Evolutionary conservation across 2,329 filamentous ascomycete species (phyloP).

Genomic region (Drechslerella stenobrocha): DNA sequence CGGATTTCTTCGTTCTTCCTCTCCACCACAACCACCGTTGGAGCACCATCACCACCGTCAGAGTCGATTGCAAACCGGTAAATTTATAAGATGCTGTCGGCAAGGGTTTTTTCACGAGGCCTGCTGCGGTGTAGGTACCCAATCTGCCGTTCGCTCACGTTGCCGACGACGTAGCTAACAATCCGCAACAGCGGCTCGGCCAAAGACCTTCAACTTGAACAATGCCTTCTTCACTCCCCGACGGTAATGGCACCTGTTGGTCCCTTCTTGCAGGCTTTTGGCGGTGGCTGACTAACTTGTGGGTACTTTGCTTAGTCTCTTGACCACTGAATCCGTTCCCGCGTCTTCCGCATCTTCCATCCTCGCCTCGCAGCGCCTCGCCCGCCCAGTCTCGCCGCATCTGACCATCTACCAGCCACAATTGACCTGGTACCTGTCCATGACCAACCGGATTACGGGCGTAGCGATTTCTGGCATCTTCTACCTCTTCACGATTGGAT

Average conservation of each 20-base stretch:
- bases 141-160: not conserved
- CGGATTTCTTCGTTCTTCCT: slow-evolving; percentile 19
- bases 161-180: slow-evolving; percentile 11
- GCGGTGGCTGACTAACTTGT: slow-evolving; percentile 9
- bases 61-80: slow-evolving; percentile 9
- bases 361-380: slow-evolving; percentile 77
- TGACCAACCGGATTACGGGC: slow-evolving; percentile 83
- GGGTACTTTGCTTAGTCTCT: slow-evolving; percentile 54
- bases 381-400: slow-evolving; percentile 82
- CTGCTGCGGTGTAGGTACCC: slow-evolving; percentile 39
- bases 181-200: slow-evolving; percentile 13
- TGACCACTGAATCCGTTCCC: slow-evolving; percentile 65
- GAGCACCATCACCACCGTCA: not conserved
- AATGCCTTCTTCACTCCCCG: slow-evolving; percentile 29
- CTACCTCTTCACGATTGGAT: slow-evolving; percentile 78
- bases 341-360: slow-evolving; percentile 64
- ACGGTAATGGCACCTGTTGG: slow-evolving; percentile 24
- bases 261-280: slow-evolving; percentile 50
- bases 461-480: slow-evolving; percentile 70
- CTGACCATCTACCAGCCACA: slow-evolving; percentile 81
- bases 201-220: slow-evolving; percentile 24
- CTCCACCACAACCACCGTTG: slow-evolving; percentile 17
- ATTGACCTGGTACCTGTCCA: slow-evolving; percentile 79
- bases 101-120: slow-evolving; percentile 32
- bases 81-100: slow-evolving; percentile 34